A percentile compares a stretch with the other conserved stretches of the same genome.
Conservation (phyloP, 2,329 filamentous ascomycete genomes). For the Nannizzia gypsea region DNA sequence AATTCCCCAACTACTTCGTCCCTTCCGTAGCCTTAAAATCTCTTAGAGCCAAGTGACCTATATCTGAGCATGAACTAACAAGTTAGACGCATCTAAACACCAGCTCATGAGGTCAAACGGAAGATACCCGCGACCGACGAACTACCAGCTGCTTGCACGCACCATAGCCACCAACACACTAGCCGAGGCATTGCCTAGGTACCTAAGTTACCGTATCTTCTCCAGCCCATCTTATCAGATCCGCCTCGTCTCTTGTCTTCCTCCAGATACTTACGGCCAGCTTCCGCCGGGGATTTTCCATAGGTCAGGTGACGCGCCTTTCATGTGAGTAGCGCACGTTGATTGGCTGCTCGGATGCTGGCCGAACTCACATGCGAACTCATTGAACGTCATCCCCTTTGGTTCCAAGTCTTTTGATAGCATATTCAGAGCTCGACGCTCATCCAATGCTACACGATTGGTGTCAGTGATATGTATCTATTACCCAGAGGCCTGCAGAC, state of each 20-base stretch:
- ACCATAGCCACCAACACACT: background rate
- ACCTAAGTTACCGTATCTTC: no score
- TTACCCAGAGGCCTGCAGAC: background rate
- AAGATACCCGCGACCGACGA: background rate
- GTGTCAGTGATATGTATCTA: background rate
- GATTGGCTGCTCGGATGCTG: conserved; percentile 5
- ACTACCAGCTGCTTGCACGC: background rate
- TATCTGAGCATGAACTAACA: background rate
- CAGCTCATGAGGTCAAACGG: background rate
- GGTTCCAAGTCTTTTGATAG: background rate
- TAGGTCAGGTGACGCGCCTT: conserved; percentile 2
- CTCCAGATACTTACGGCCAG: background rate
- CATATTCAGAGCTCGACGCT: background rate
- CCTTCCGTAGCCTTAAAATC: background rate
- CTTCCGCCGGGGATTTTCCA: background rate
- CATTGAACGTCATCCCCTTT: background rate
- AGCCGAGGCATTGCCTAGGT: conserved; percentile 2
- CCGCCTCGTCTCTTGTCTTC: background rate
- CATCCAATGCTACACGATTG: background rate
- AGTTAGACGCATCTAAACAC: background rate
- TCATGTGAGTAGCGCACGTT: conserved; percentile 2
- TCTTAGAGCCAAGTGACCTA: background rate
- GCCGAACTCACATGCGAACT: conserved; percentile 4
- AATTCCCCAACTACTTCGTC: background rate
- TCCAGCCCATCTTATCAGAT: background rate